A percentile compares a stretch with the other conserved stretches of the same genome.
Evolutionary conservation across 1,139 yeast species (phyloP).

Genomic region (Lodderomyces pseudojiufengensis): DNA sequence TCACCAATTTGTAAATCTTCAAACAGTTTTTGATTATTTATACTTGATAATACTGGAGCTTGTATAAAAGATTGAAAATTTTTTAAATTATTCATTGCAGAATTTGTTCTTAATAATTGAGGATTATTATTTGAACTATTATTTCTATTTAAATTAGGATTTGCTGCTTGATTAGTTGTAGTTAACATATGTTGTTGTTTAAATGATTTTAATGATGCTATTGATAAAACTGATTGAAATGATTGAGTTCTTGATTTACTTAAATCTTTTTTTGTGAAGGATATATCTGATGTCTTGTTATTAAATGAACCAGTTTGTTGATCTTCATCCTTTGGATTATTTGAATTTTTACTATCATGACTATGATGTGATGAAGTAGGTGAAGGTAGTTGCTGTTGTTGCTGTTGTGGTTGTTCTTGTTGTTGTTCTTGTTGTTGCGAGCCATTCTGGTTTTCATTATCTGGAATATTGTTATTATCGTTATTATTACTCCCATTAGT

Average conservation of each 20-base stretch:
- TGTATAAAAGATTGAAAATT: constrained; percentile 48
- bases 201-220: constrained; percentile 53
- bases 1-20: constrained; percentile 41
- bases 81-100: constrained; percentile 20
- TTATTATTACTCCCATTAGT: background rate
- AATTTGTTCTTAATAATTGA: constrained; percentile 12
- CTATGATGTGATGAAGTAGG: constrained; percentile 3
- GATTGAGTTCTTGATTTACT: constrained; percentile 54
- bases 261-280: constrained; percentile 53
- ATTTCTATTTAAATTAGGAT: constrained; percentile 3
- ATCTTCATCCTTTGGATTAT: background rate
- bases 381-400: background rate
- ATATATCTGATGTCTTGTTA: constrained; percentile 23
- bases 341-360: background rate
- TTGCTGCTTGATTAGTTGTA: constrained; percentile 3
- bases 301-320: background rate
- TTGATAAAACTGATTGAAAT: constrained; percentile 62
- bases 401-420: constrained; percentile 1
- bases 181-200: constrained; percentile 25
- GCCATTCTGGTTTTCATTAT: background rate
- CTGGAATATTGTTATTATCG: background rate
- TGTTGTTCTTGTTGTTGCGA: background rate
- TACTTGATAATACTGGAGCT: constrained; percentile 45
- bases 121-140: background rate
- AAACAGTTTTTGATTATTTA: constrained; percentile 29